These are phyloP conservation scores for Pythium sukuiense DNA, from an alignment of 352 stramenopile genomes.

Conservation along the genomic window DNA sequence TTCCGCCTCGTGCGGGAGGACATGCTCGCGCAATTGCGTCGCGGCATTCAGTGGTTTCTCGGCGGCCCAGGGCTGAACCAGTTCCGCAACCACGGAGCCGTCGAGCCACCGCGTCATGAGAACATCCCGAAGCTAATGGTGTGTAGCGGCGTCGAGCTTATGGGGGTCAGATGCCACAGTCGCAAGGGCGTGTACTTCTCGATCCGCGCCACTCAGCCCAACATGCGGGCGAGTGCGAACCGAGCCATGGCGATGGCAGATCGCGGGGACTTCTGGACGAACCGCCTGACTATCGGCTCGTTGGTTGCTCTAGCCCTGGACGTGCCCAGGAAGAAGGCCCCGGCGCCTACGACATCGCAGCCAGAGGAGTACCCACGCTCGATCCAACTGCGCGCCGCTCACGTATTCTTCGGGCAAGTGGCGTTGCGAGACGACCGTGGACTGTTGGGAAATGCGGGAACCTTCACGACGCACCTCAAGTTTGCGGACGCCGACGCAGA, in stretches of 20 bases:
- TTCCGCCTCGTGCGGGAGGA: slow-evolving; percentile 33
- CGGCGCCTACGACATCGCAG: neutral
- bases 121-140: slow-evolving; percentile 24
- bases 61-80: slow-evolving; percentile 6
- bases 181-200: slow-evolving; percentile 29
- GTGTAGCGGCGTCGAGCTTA: slow-evolving; percentile 14
- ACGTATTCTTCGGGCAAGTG: slow-evolving; percentile 3
- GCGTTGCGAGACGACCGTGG: neutral
- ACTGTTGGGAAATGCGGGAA: neutral
- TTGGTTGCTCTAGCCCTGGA: slow-evolving; percentile 26
- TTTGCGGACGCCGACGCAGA: neutral
- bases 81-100: neutral
- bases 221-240: neutral
- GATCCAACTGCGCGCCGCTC: neutral
- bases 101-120: slow-evolving; percentile 21
- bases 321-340: neutral
- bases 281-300: slow-evolving; percentile 27
- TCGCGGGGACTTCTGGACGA: slow-evolving; percentile 24
- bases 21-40: slow-evolving; percentile 27
- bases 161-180: slow-evolving; percentile 10
- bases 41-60: slow-evolving; percentile 29
- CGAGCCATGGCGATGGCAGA: slow-evolving; percentile 3
- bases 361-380: neutral
- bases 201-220: slow-evolving; percentile 19
- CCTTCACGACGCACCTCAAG: slow-evolving; percentile 3